phyloP scores from a whole-genome alignment of 2,329 filamentous ascomycete species.

The Fusarium sp. region DNA sequence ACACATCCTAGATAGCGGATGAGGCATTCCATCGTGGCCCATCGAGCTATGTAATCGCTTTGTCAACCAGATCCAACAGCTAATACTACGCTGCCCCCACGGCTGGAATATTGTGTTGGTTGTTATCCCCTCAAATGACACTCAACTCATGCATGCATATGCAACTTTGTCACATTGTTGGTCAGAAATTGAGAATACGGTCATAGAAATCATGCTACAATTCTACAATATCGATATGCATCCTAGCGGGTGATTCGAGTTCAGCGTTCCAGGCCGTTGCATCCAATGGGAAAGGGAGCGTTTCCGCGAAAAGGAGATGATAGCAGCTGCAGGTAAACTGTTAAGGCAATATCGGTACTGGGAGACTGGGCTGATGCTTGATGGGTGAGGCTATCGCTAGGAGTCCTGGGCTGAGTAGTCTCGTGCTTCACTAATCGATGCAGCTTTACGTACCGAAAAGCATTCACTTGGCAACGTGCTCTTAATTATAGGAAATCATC shows the following conservation, averaged over 20 bases:
- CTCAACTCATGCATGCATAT: not conserved
- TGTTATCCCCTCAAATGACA: not conserved
- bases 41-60: not conserved
- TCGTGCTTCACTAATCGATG: not conserved
- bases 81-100: not conserved
- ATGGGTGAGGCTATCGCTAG: not conserved
- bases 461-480: not conserved
- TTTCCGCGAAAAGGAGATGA: not conserved
- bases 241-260: not conserved
- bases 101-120: not conserved
- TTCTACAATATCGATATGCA: slow-evolving; percentile 19
- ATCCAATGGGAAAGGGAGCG: slow-evolving; percentile 3
- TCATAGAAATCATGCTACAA: slow-evolving; percentile 19
- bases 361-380: not conserved
- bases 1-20: not conserved
- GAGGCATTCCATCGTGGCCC: not conserved
- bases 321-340: not conserved
- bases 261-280: not conserved
- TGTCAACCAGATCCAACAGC: not conserved
- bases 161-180: not conserved
- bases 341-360: no score
- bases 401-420: not conserved
- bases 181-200: not conserved
- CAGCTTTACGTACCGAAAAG: not conserved
- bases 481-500: not conserved